Conservation (phyloP, 805 yeast genomes). For the Candida caryicola region DNA sequence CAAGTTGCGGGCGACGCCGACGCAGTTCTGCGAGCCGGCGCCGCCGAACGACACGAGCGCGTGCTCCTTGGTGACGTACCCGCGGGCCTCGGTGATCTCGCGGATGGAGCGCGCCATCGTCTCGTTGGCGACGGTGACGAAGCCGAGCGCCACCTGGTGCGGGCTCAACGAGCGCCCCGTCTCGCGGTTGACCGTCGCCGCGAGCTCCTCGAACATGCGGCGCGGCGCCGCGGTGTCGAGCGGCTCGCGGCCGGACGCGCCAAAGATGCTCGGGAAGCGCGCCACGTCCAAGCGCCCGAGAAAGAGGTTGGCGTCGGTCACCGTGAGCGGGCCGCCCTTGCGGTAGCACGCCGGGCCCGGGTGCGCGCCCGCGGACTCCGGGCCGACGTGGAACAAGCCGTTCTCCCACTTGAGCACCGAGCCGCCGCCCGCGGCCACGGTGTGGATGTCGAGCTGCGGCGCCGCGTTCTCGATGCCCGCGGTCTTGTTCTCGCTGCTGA, state of each 20-base stretch:
- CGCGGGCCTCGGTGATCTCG: constrained; percentile 80
- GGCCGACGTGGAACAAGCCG: constrained; percentile 40
- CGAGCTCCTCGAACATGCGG: constrained; percentile 49
- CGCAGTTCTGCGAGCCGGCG: constrained; percentile 91
- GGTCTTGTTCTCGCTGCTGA: constrained; percentile 44
- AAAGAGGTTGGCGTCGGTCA: constrained; percentile 38
- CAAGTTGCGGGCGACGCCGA: constrained; percentile 66
- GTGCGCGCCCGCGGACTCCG: constrained; percentile 38
- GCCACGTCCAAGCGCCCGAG: constrained; percentile 36
- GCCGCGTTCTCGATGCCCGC: constrained; percentile 44
- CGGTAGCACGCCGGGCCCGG: constrained; percentile 43
- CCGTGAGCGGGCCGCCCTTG: constrained; percentile 39
- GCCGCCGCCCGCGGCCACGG: constrained; percentile 49
- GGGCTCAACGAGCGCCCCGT: constrained; percentile 42
- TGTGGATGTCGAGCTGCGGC: constrained; percentile 43
- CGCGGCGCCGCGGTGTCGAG: constrained; percentile 39
- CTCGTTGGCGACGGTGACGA: constrained; percentile 78
- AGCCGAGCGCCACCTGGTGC: constrained; percentile 76
- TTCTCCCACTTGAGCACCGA: constrained; percentile 37
- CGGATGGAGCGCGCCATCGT: constrained; percentile 88
- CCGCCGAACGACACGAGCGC: constrained; percentile 85
- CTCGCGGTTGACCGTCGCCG: constrained; percentile 55
- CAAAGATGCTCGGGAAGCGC: constrained; percentile 38
- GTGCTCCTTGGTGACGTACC: constrained; percentile 63
- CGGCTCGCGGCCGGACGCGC: constrained; percentile 33